phyloP scores from a whole-genome alignment of 2,329 filamentous ascomycete species.

The Alternaria arborescens region DNA sequence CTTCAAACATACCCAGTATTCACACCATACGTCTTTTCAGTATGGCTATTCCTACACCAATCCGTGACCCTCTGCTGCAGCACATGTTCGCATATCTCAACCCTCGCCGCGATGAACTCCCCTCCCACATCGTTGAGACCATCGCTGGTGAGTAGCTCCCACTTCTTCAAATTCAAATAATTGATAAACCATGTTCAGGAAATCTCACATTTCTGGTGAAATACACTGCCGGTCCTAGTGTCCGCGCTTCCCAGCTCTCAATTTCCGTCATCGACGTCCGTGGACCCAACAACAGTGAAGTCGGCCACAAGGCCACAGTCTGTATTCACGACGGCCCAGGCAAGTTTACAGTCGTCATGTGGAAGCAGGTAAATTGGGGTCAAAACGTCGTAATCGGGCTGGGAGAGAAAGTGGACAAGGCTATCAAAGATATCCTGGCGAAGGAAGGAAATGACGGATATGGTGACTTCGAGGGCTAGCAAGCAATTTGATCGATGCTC shows the following conservation, averaged over 20 bases:
- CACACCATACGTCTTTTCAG: not conserved
- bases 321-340: conserved; percentile 11
- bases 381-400: conserved; percentile 7
- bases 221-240: conserved; percentile 1
- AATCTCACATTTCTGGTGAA: conserved; percentile 19
- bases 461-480: conserved; percentile 2
- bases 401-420: conserved; percentile 16
- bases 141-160: conserved; percentile 3
- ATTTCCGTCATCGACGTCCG: conserved; percentile 12
- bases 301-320: conserved; percentile 13
- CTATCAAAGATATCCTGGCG: not conserved
- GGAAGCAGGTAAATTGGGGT: conserved; percentile 4
- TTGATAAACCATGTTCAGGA: not conserved
- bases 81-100: conserved; percentile 11
- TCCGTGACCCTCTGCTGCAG: conserved; percentile 9
- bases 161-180: not conserved
- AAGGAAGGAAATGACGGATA: conserved; percentile 6
- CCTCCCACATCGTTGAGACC: conserved; percentile 2
- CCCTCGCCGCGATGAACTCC: conserved; percentile 7
- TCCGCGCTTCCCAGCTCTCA: conserved; percentile 8
- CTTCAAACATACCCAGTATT: not conserved
- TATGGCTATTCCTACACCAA: not conserved
- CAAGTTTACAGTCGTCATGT: conserved; percentile 9
- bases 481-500: not conserved
- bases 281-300: conserved; percentile 3